Percentiles rank a stretch among this genome's conserved stretches.
Evolutionary conservation across 2,329 filamentous ascomycete species (phyloP).

Genomic region (Davidsoniella virescens): DNA sequence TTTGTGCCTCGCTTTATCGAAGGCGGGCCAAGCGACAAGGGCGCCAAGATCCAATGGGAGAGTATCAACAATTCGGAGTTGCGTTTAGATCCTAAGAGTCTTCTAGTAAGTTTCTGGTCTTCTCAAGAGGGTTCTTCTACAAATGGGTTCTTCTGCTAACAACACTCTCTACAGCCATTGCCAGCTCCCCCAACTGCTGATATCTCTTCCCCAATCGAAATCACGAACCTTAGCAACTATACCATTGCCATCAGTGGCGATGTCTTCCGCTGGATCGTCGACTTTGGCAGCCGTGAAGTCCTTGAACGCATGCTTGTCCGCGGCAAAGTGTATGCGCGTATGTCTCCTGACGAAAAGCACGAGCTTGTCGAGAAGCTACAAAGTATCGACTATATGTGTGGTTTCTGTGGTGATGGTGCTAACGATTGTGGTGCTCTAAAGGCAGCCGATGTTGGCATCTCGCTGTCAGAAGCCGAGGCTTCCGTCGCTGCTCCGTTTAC

Average conservation of each 20-base stretch:
- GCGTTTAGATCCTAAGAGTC: slow-evolving; percentile 60
- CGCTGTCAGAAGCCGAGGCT: slow-evolving; percentile 89
- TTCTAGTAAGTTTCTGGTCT: slow-evolving; percentile 44
- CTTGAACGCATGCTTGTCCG: slow-evolving; percentile 75
- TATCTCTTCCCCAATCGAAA: slow-evolving; percentile 70
- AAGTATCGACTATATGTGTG: slow-evolving; percentile 84
- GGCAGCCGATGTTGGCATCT: slow-evolving; percentile 93
- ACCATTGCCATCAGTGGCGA: slow-evolving; percentile 82
- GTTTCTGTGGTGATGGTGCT: slow-evolving; percentile 93
- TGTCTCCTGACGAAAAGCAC: slow-evolving; percentile 98
- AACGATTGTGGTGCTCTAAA: slow-evolving; percentile 96
- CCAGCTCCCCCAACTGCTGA: slow-evolving; percentile 56
- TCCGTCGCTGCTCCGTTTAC: slow-evolving; percentile 98
- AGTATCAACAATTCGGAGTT: slow-evolving; percentile 65
- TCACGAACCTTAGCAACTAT: slow-evolving; percentile 68
- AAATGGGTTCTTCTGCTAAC: background rate
- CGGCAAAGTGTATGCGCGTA: slow-evolving; percentile 88
- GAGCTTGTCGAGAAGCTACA: slow-evolving; percentile 95
- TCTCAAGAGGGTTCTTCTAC: no score
- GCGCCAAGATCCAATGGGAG: slow-evolving; percentile 70
- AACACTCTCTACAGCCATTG: slow-evolving; percentile 39
- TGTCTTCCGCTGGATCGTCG: slow-evolving; percentile 90
- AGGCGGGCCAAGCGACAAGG: slow-evolving; percentile 25
- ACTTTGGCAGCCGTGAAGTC: slow-evolving; percentile 70
- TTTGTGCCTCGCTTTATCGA: slow-evolving; percentile 81